Conservation (phyloP, 2,329 filamentous ascomycete species). For the Calonectria henricotiae region DNA sequence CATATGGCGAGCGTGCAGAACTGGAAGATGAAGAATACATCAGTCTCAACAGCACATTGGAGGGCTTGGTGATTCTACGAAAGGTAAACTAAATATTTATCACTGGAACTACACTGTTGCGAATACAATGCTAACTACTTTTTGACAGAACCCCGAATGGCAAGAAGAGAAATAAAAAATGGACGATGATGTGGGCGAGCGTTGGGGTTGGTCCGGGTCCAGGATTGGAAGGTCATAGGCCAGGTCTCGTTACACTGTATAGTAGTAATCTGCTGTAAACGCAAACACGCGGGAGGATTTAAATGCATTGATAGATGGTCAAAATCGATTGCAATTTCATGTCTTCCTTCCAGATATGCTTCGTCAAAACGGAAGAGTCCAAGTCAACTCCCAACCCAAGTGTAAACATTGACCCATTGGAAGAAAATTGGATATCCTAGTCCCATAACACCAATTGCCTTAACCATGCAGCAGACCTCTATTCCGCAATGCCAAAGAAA, state of each 20-base stretch:
- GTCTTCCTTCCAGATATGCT: slow-evolving; percentile 31
- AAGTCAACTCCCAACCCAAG: slow-evolving; percentile 6
- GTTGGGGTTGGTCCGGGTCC: slow-evolving; percentile 40
- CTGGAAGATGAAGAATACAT: slow-evolving; percentile 98
- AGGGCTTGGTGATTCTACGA: slow-evolving; percentile 95
- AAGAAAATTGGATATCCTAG: slow-evolving; percentile 15
- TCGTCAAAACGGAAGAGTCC: slow-evolving; percentile 17
- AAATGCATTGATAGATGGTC: slow-evolving; percentile 52
- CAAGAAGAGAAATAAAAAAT: slow-evolving; percentile 58
- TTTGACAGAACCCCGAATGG: slow-evolving; percentile 60
- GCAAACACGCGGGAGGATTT: slow-evolving; percentile 44
- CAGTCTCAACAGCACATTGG: slow-evolving; percentile 89
- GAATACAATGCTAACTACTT: slow-evolving; percentile 39
- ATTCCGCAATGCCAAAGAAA: slow-evolving; percentile 33
- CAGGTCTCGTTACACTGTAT: slow-evolving; percentile 55
- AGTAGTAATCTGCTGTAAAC: slow-evolving; percentile 56
- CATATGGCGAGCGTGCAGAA: slow-evolving; percentile 96
- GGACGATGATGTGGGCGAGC: slow-evolving; percentile 43
- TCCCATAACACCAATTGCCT: slow-evolving; percentile 30
- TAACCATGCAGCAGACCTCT: slow-evolving; percentile 41
- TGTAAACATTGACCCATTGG: slow-evolving; percentile 25
- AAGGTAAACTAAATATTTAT: slow-evolving; percentile 77
- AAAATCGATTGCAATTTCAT: slow-evolving; percentile 47
- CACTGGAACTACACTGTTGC: not conserved
- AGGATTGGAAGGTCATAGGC: slow-evolving; percentile 44